phyloP scores from a whole-genome alignment of 352 stramenopile species.

The Phytophthora sp. region DNA sequence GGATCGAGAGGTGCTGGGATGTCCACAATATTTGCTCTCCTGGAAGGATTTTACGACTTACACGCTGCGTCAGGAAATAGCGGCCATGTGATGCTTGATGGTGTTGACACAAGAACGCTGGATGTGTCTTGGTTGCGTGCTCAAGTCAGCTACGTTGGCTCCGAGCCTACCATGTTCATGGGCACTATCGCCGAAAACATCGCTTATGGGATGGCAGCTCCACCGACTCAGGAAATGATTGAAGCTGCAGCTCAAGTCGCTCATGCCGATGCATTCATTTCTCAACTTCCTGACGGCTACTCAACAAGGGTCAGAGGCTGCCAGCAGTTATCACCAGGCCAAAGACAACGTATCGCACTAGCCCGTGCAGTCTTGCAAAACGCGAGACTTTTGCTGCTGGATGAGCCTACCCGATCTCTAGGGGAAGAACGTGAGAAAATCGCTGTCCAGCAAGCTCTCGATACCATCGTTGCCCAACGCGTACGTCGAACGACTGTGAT shows the following conservation, averaged over 20 bases:
- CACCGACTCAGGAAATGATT: slow-evolving; percentile 71
- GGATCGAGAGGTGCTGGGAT: slow-evolving; percentile 48
- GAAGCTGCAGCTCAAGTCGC: slow-evolving; percentile 89
- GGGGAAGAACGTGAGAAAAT: slow-evolving; percentile 73
- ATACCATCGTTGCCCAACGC: slow-evolving; percentile 44
- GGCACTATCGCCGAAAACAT: slow-evolving; percentile 78
- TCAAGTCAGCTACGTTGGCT: slow-evolving; percentile 65
- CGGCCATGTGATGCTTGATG: slow-evolving; percentile 77
- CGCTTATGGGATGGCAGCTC: slow-evolving; percentile 50
- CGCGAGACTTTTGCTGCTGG: slow-evolving; percentile 88
- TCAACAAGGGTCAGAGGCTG: slow-evolving; percentile 93
- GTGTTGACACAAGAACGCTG: slow-evolving; percentile 71
- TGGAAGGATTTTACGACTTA: slow-evolving; percentile 82
- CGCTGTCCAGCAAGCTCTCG: slow-evolving; percentile 61
- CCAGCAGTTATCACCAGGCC: slow-evolving; percentile 67
- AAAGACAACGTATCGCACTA: slow-evolving; percentile 91
- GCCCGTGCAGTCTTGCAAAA: slow-evolving; percentile 92
- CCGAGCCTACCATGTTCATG: slow-evolving; percentile 62
- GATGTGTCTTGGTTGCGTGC: slow-evolving; percentile 63
- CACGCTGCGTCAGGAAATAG: slow-evolving; percentile 12
- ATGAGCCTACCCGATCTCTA: slow-evolving; percentile 85
- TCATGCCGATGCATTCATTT: slow-evolving; percentile 95
- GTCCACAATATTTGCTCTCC: slow-evolving; percentile 55
- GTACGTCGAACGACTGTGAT: slow-evolving; percentile 49
- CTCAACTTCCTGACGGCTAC: slow-evolving; percentile 88